phyloP scores from a whole-genome alignment of 2,329 filamentous ascomycete species.

The Hypoxylon sp. region DNA sequence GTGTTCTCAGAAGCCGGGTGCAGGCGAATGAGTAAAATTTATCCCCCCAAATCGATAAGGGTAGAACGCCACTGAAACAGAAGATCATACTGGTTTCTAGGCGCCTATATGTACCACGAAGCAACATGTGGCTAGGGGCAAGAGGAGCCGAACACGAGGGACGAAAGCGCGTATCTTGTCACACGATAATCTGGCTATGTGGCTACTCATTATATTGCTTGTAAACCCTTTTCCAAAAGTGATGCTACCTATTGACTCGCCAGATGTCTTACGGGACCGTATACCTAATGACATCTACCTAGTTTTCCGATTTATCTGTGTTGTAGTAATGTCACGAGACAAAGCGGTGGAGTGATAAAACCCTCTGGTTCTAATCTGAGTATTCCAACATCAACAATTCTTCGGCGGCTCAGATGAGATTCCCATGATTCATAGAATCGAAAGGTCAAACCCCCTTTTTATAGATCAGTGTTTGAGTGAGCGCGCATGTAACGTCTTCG shows the following conservation, averaged over 20 bases:
- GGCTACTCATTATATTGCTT: background rate
- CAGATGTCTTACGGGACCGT: background rate
- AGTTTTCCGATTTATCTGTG: background rate
- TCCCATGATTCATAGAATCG: conserved; percentile 4
- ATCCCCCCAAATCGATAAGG: background rate
- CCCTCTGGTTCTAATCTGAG: background rate
- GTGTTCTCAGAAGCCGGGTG: background rate
- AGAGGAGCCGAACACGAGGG: background rate
- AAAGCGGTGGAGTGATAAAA: background rate
- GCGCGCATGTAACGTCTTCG: conserved; percentile 20
- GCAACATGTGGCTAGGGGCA: background rate
- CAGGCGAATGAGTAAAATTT: background rate
- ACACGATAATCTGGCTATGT: background rate
- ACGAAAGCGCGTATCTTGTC: background rate
- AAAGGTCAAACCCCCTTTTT: background rate
- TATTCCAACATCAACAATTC: conserved; percentile 5
- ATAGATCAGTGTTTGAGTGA: conserved; percentile 15
- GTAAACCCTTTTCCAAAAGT: background rate
- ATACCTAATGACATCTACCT: background rate
- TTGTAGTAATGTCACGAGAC: background rate
- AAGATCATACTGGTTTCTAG: no score
- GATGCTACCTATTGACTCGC: background rate
- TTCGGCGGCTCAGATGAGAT: conserved; percentile 6
- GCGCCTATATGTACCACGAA: background rate
- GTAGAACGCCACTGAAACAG: background rate